Evolutionary conservation across 805 yeast genomes (phyloP), one percentile per base, ranked within the genome.

Genomic region (Teunomyces atbi): DNA sequence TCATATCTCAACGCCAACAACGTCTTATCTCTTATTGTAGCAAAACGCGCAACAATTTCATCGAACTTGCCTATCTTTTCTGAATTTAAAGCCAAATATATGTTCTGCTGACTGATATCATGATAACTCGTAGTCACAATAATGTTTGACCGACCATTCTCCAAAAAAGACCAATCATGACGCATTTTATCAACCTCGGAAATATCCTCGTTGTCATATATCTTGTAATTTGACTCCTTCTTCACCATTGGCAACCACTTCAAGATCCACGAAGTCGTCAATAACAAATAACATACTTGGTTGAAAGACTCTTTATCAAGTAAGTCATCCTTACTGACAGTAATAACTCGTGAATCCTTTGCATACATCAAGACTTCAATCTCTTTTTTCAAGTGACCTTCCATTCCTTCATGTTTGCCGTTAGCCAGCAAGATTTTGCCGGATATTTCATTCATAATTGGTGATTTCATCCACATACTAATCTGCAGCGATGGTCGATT

Each of bases 211-310:
- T 53, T 47, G 32, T 55, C 54, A 35, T 53, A 62, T 7, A 15
- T 33, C 32, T 26, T 42, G 44, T 59, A 64, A 39, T 64, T 68
- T 1, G 72, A 62, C 16, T 56, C 57, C 44, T 78, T 76, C 45
- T 78, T 70, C 57, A 83, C 63, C 4, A 58, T 58, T 0, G 87
- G 84, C 37, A 87, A 69, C 86, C 90, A 83, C 13, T 68, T 55
- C 34, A 79, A 61, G 2, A 83, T 66, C 82, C 89, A 80, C 13
- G 72, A 65, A 1, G 84, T 52, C 3, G 86, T 77, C 11, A 78
- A 69, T 15, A 82, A 66, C 37, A 87, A 66, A 44, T 80, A 66
- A 10, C 83, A 69, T 3, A 83, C 68, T 16, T 76, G 73, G 41
- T 74, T 73, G 51, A 83, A 73, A 11, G 79, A 69, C 11, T 74